These are phyloP conservation scores for Serpula lacrymans DNA, from an alignment of 768 basidiomycete species.

Conservation along the genomic window DNA sequence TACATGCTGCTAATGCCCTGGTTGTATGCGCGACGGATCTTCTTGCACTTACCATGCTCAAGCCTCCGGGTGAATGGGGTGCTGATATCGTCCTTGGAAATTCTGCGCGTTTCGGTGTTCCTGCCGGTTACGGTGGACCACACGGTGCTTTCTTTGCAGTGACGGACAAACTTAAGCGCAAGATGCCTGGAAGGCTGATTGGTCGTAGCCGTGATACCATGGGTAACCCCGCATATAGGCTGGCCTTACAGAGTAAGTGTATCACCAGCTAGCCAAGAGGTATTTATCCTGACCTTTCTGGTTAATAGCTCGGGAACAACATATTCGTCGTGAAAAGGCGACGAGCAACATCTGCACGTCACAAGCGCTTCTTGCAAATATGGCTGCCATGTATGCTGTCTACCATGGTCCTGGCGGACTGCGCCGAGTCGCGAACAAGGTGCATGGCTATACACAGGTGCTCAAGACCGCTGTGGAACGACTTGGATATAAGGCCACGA, in stretches of 20 bases:
- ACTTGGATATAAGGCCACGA: conserved; percentile 72
- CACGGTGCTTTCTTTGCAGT: conserved; percentile 98
- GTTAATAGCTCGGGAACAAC: conserved; percentile 82
- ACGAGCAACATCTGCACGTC: conserved; percentile 99
- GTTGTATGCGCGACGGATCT: conserved; percentile 90
- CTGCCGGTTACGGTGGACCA: conserved; percentile 95
- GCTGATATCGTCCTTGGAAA: conserved; percentile 95
- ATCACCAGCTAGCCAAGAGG: not conserved
- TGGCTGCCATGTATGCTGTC: conserved; percentile 98
- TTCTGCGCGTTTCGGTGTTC: conserved; percentile 95
- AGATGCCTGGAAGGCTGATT: conserved; percentile 98
- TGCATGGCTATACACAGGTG: conserved; percentile 83
- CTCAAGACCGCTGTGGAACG: conserved; percentile 63
- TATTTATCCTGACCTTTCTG: no score
- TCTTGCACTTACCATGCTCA: conserved; percentile 86
- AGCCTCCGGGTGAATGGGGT: conserved; percentile 98
- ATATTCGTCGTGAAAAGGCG: conserved; percentile 96
- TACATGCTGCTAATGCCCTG: conserved; percentile 75
- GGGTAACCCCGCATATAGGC: conserved; percentile 85
- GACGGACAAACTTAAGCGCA: conserved; percentile 87
- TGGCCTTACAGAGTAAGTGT: conserved; percentile 90
- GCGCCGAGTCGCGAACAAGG: conserved; percentile 79
- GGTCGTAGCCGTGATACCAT: conserved; percentile 83
- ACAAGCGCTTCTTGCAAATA: conserved; percentile 96
- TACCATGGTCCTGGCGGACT: conserved; percentile 93